phyloP scores from a whole-genome alignment of 805 yeast genomes.

The Wickerhamiella brachini region DNA sequence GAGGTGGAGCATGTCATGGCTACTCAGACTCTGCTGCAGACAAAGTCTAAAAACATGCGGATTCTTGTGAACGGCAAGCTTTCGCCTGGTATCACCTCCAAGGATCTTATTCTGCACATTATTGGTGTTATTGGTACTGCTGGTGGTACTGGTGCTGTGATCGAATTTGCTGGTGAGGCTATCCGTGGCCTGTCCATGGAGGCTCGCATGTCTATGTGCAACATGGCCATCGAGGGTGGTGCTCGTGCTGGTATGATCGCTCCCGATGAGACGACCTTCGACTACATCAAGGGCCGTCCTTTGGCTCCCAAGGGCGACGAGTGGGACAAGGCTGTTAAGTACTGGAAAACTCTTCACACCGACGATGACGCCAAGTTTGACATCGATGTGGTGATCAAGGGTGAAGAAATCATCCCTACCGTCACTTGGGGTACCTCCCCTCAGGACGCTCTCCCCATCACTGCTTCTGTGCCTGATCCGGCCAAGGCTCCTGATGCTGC shows the following conservation, averaged over 20 bases:
- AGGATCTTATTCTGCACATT: conserved; percentile 86
- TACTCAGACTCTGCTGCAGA: conserved; percentile 84
- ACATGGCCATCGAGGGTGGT: conserved; percentile 98
- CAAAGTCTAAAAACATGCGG: conserved; percentile 93
- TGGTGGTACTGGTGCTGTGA: conserved; percentile 96
- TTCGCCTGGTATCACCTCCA: conserved; percentile 82
- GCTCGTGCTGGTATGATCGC: conserved; percentile 99
- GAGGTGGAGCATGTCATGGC: conserved; percentile 98
- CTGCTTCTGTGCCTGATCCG: conserved; percentile 86
- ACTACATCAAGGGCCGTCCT: conserved; percentile 85
- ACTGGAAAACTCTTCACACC: conserved; percentile 80
- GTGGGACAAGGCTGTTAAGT: conserved; percentile 86
- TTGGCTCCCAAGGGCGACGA: conserved; percentile 86
- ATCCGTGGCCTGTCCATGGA: conserved; percentile 85
- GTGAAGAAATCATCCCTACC: conserved; percentile 82
- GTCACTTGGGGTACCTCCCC: conserved; percentile 99
- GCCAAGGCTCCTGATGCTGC: conserved; percentile 45
- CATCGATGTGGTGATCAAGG: conserved; percentile 64
- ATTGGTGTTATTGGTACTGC: conserved; percentile 97
- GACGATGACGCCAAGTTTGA: conserved; percentile 90
- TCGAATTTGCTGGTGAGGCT: conserved; percentile 94
- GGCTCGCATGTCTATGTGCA: conserved; percentile 98
- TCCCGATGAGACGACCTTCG: conserved; percentile 82
- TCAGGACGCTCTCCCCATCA: conserved; percentile 93
- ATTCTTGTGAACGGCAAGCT: conserved; percentile 74